Evolutionary conservation across 2,329 filamentous ascomycete species (phyloP), one percentile per base, ranked within the genome.

Genomic region (Fulvia fulva): DNA sequence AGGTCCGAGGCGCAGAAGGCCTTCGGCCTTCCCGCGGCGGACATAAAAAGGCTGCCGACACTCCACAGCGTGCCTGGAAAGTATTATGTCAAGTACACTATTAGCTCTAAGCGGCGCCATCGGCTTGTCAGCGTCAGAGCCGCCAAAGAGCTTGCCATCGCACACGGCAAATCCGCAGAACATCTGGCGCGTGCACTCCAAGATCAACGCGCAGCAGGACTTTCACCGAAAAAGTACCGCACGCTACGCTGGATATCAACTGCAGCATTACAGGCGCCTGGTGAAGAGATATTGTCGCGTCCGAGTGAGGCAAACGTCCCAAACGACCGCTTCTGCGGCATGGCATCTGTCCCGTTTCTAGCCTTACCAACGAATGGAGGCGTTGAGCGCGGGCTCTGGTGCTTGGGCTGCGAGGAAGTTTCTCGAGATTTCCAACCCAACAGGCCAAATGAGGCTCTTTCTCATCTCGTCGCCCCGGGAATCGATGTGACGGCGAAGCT

Each of bases 281-380:
- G 47, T 2, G 23, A 19, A 19, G 41, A 3, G 1, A 43, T 34
- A 28, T 3, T 34, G 16, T 26, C 43, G 6, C 21, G 26, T 2
- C 11, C 2, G 12, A 26, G 19, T 5, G 14, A 22, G 26, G 12
- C 30, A 5, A 51, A 51, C 21, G 37, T 44, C 2, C 45, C 46
- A 8, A 56, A 52, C 54, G 55, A 56, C 25, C 45, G 14, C 3
- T 52, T 51, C n/a, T 51, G 47, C 37, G 55, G 47, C 14, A 56
- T 56, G 55, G 55, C 55, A 30, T 51, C 55, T 7, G 14, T 56
- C 16, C 49, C 55, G n/a, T 56, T 52, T 41, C 37, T 47, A 9
- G 45, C 19, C 19, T 25, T 56, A 2, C 5, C 19, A 2, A 12
- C 46, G 14, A 26, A 14, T 12, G 26, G 43, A 26, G 1, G 6